phyloP scores from a whole-genome alignment of 2,329 filamentous ascomycete species.

The Samsoniella hepiali region DNA sequence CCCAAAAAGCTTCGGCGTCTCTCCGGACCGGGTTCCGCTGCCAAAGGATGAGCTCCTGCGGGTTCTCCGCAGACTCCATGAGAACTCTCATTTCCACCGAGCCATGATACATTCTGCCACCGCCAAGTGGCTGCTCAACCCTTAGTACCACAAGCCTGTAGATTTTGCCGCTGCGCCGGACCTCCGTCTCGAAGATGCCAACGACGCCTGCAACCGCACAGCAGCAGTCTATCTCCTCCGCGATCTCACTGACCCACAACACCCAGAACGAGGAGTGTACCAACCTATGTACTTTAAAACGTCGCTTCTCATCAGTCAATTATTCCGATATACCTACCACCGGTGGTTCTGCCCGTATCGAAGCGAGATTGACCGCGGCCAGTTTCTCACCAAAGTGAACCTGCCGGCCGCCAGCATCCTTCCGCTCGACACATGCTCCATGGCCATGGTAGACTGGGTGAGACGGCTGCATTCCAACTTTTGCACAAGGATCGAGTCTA shows the following conservation, averaged over 20 bases:
- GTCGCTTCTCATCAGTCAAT: background rate
- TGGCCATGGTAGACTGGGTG: constrained; percentile 5
- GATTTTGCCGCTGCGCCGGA: background rate
- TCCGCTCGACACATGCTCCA: background rate
- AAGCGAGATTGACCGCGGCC: constrained; percentile 12
- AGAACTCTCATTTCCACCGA: background rate
- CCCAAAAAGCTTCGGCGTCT: background rate
- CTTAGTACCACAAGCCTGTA: background rate
- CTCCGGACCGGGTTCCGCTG: background rate
- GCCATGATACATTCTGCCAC: background rate
- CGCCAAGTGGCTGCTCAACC: background rate
- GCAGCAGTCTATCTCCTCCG: constrained; percentile 9
- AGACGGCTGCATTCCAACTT: constrained; percentile 5
- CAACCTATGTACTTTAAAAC: background rate
- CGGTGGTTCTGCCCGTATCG: constrained; percentile 5
- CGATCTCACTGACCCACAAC: background rate
- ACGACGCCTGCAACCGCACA: constrained; percentile 12
- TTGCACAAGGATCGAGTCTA: background rate
- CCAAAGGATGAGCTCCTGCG: background rate
- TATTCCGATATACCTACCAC: constrained; percentile 6
- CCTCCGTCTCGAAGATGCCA: background rate
- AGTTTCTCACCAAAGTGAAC: constrained; percentile 15
- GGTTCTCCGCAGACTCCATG: background rate
- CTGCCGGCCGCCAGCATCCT: background rate
- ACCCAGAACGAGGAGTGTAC: background rate